These are phyloP conservation scores for Salix suchowensis DNA, from an alignment of 345 rosid genomes.

Conservation along the genomic window DNA sequence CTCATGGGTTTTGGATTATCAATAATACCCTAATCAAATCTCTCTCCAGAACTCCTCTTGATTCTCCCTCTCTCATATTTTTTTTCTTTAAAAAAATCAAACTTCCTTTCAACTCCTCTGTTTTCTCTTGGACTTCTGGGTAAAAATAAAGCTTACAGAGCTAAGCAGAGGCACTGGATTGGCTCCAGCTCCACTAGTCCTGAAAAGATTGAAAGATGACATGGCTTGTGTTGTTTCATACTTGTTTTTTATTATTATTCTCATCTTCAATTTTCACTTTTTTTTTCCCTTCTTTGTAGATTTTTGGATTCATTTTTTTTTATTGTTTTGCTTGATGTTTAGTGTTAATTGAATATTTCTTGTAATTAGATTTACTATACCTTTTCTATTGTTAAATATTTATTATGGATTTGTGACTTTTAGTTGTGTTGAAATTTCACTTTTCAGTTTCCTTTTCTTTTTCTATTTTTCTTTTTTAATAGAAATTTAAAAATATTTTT, in stretches of 20 bases:
- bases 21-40: slow-evolving; percentile 10
- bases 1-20: slow-evolving; percentile 14
- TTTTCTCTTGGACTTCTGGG: slow-evolving; percentile 41
- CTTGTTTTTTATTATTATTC: slow-evolving; percentile 3
- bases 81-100: not conserved
- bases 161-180: slow-evolving; percentile 89
- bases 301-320: not conserved
- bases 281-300: too few relatives aligned
- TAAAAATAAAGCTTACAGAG: slow-evolving; percentile 94
- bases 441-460: too few relatives aligned
- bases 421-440: too few relatives aligned
- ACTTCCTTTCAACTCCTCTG: not conserved
- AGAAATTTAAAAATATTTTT: too few relatives aligned
- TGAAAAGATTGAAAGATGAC: slow-evolving; percentile 88
- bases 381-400: not conserved
- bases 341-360: not conserved
- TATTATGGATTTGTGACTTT: not conserved
- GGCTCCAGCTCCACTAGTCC: slow-evolving; percentile 82
- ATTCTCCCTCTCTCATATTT: not conserved
- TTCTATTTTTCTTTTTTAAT: too few relatives aligned
- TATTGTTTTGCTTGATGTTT: not conserved
- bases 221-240: slow-evolving; percentile 94
- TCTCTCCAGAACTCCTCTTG: not conserved
- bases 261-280: not conserved
- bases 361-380: not conserved